phyloP scores from a whole-genome alignment of 805 yeast species.

The Pichia nakasei region DNA sequence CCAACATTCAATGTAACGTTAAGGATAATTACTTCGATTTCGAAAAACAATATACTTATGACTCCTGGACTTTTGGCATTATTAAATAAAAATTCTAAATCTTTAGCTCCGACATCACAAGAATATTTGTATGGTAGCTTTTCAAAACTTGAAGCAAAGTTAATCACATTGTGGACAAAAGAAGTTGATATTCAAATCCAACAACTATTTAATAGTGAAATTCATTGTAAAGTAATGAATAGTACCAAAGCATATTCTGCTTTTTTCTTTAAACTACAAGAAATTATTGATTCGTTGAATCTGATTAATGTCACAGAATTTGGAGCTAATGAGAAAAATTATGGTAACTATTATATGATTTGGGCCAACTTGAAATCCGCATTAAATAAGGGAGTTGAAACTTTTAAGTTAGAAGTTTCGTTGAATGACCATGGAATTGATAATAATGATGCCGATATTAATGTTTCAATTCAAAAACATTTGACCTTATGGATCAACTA shows the following conservation, averaged over 20 bases:
- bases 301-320: constrained; percentile 9
- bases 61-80: constrained; percentile 35
- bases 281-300: constrained; percentile 14
- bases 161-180: constrained; percentile 48
- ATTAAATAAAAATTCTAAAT: constrained; percentile 32
- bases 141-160: constrained; percentile 42
- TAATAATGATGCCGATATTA: constrained; percentile 6
- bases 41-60: constrained; percentile 32
- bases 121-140: constrained; percentile 51
- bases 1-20: constrained; percentile 22
- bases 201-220: constrained; percentile 24
- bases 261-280: constrained; percentile 34
- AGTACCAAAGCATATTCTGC: constrained; percentile 40
- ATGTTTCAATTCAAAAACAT: constrained; percentile 13
- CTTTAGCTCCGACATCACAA: constrained; percentile 44
- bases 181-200: constrained; percentile 47
- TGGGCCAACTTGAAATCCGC: constrained; percentile 18
- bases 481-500: constrained; percentile 45
- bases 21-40: constrained; percentile 25
- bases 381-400: constrained; percentile 7
- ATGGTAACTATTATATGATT: constrained; percentile 14
- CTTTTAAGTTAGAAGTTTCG: constrained; percentile 5
- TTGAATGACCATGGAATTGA: not conserved
- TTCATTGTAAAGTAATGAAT: constrained; percentile 29
- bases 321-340: constrained; percentile 12